Evolutionary conservation across 768 basidiomycete genomes (phyloP).

Genomic region (Ramaria sp.): DNA sequence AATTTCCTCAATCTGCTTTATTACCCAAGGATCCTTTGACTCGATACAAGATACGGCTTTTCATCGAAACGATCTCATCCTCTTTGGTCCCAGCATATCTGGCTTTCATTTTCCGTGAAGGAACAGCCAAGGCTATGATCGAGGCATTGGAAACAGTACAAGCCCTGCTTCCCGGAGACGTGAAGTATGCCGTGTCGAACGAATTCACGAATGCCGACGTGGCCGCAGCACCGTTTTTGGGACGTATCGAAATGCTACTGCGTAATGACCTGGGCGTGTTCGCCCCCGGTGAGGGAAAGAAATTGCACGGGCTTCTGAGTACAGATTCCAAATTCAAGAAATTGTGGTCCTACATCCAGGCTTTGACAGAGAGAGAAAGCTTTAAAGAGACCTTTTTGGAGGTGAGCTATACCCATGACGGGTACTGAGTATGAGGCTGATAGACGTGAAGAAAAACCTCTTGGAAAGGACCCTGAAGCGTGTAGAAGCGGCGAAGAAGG

Average conservation of each 20-base stretch:
- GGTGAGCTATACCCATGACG: constrained; percentile 23
- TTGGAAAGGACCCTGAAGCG: neutral
- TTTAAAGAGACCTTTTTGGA: constrained; percentile 42
- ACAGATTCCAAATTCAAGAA: constrained; percentile 37
- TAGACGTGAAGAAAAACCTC: neutral
- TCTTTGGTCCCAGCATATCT: constrained; percentile 32
- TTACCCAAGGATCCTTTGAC: constrained; percentile 45
- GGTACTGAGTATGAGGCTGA: neutral
- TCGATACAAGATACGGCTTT: constrained; percentile 52
- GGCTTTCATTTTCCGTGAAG: constrained; percentile 26
- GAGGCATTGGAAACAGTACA: constrained; percentile 38
- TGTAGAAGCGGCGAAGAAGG: neutral
- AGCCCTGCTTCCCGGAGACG: constrained; percentile 34
- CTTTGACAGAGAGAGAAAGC: constrained; percentile 40
- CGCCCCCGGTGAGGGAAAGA: constrained; percentile 36
- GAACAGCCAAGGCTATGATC: constrained; percentile 31
- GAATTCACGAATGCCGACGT: constrained; percentile 57
- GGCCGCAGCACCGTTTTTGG: constrained; percentile 49
- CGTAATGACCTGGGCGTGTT: constrained; percentile 44
- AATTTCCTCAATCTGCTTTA: constrained; percentile 36
- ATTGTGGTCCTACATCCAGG: constrained; percentile 36
- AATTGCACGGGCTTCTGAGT: constrained; percentile 31
- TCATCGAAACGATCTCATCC: constrained; percentile 43
- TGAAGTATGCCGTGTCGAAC: constrained; percentile 28
- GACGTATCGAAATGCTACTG: constrained; percentile 34